A percentile compares a stretch with the other conserved stretches of the same genome.
These are phyloP conservation scores for Penicillium paradoxum DNA, from an alignment of 495 filamentous ascomycete genomes.

Conservation along the genomic window DNA sequence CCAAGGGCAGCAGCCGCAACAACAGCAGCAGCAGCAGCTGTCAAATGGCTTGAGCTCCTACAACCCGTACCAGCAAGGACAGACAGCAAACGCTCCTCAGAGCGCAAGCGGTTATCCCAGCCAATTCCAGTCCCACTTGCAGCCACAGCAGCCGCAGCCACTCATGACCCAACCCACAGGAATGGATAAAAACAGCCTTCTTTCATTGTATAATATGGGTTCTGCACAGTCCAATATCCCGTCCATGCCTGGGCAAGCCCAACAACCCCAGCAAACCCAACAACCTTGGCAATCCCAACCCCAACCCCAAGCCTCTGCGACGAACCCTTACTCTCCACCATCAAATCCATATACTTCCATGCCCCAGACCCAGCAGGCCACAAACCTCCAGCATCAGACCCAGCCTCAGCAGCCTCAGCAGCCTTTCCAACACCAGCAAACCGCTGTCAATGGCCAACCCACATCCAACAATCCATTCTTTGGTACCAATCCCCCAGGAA, in stretches of 20 bases:
- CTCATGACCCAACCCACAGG: conserved; percentile 40
- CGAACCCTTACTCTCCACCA: conserved; percentile 20
- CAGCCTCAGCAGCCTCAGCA: conserved; percentile 28
- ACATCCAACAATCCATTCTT: conserved; percentile 42
- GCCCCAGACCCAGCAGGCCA: conserved; percentile 11
- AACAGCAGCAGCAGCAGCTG: conserved; percentile 17
- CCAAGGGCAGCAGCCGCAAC: conserved; percentile 32
- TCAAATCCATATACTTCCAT: conserved; percentile 21
- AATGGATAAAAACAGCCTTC: conserved; percentile 76
- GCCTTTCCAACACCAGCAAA: conserved; percentile 4
- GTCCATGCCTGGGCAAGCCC: conserved; percentile 31
- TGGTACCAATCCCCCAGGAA: conserved; percentile 4
- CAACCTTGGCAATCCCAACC: conserved; percentile 29
- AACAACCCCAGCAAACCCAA: conserved; percentile 9
- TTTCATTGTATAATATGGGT: conserved; percentile 79
- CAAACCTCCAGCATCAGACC: conserved; percentile 16
- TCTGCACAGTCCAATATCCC: conserved; percentile 52
- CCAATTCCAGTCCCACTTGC: conserved; percentile 27
- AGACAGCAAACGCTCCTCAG: conserved; percentile 27
- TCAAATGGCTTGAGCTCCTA: conserved; percentile 27
- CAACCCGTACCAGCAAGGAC: conserved; percentile 37
- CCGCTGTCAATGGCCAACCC: neutral
- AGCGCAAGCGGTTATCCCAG: conserved; percentile 20
- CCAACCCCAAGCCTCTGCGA: conserved; percentile 19
- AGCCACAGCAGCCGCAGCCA: conserved; percentile 34